Conservation (phyloP, 2,329 filamentous ascomycete genomes). For the Xylariaceae sp. region DNA sequence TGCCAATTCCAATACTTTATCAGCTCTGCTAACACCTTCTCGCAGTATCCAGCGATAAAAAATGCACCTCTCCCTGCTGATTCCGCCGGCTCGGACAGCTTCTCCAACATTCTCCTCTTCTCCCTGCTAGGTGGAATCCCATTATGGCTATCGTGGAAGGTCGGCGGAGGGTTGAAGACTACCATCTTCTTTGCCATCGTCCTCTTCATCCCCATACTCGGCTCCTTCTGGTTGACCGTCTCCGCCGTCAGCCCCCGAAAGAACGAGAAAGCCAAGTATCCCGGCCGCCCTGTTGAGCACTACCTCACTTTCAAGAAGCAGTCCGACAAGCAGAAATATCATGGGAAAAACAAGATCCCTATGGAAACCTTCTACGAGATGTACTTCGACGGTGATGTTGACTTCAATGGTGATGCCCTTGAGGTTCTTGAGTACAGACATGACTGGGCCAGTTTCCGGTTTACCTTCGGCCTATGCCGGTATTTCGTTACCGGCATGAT, state of each 20-base stretch:
- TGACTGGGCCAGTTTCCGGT: slow-evolving; percentile 94
- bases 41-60: slow-evolving; percentile 79
- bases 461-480: slow-evolving; percentile 80
- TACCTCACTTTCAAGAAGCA: slow-evolving; percentile 79
- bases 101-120: slow-evolving; percentile 78
- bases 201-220: slow-evolving; percentile 73
- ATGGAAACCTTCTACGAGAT: slow-evolving; percentile 96
- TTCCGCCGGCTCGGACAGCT: slow-evolving; percentile 75
- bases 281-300: slow-evolving; percentile 83
- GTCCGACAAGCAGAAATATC: slow-evolving; percentile 62
- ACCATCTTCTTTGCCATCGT: slow-evolving; percentile 81
- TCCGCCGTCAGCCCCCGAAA: slow-evolving; percentile 81
- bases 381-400: slow-evolving; percentile 93
- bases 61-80: slow-evolving; percentile 94
- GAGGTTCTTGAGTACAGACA: slow-evolving; percentile 91
- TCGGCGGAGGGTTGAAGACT: slow-evolving; percentile 83
- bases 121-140: slow-evolving; percentile 67
- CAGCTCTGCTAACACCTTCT: too few relatives aligned
- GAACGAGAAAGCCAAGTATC: slow-evolving; percentile 86
- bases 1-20: slow-evolving; percentile 10
- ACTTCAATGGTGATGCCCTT: slow-evolving; percentile 90
- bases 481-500: slow-evolving; percentile 85
- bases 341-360: slow-evolving; percentile 74
- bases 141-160: slow-evolving; percentile 74
- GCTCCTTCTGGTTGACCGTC: slow-evolving; percentile 74